phyloP scores from a whole-genome alignment of 2,329 filamentous ascomycete genomes.

The Cadophora luteo-olivacea region DNA sequence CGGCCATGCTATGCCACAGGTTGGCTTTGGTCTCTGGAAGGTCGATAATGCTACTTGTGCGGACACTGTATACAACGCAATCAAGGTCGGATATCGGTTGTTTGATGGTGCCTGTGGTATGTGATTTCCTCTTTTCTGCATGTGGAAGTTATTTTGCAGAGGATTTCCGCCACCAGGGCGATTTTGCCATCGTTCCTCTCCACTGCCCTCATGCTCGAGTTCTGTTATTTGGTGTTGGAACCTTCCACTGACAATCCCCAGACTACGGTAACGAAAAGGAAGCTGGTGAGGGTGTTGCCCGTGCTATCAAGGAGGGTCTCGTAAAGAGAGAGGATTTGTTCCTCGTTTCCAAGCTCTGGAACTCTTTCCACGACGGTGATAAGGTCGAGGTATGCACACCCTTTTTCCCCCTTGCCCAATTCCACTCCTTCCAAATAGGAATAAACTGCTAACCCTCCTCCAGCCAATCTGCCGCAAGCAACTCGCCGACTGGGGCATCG shows the following conservation, averaged over 20 bases:
- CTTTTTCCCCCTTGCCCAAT: no score
- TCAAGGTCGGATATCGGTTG: conserved; percentile 65
- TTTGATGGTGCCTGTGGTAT: conserved; percentile 66
- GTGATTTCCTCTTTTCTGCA: conserved; percentile 22
- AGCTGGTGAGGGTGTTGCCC: conserved; percentile 76
- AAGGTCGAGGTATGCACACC: conserved; percentile 59
- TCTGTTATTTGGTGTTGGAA: neutral
- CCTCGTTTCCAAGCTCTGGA: conserved; percentile 93
- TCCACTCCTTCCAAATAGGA: no score
- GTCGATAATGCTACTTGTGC: conserved; percentile 68
- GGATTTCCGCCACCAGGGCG: neutral
- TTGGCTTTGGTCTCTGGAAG: conserved; percentile 74
- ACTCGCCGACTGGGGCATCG: conserved; percentile 81
- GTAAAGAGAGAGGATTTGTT: conserved; percentile 89
- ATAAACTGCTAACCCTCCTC: neutral
- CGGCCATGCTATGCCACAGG: conserved; percentile 61
- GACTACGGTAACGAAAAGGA: conserved; percentile 87
- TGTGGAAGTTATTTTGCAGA: neutral
- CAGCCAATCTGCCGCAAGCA: conserved; percentile 76
- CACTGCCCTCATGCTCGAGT: neutral
- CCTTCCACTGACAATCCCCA: conserved; percentile 42
- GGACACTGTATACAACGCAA: conserved; percentile 71
- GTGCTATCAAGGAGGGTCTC: conserved; percentile 80
- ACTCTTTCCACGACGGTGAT: conserved; percentile 85
- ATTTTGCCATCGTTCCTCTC: neutral